These are phyloP conservation scores for Fusarium sp. DNA, from an alignment of 2,329 filamentous ascomycete genomes.

Conservation along the genomic window DNA sequence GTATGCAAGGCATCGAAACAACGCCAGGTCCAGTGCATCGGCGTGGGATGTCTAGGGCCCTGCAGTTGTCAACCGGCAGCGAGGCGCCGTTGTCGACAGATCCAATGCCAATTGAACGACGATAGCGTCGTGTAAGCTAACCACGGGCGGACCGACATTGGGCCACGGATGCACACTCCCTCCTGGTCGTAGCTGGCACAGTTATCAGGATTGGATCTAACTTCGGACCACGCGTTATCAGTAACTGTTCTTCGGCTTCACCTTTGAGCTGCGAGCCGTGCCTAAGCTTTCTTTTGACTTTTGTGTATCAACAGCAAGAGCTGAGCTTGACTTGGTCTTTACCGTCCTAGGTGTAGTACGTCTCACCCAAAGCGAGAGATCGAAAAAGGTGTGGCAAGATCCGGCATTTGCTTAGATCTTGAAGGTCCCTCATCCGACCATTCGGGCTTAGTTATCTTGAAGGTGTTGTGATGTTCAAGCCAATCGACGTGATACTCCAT, in stretches of 20 bases:
- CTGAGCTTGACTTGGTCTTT: constrained; percentile 19
- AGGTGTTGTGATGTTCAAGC: constrained; percentile 23
- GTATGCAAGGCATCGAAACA: constrained; percentile 21
- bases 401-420: constrained; percentile 35
- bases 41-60: constrained; percentile 1
- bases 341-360: constrained; percentile 22
- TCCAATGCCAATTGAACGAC: constrained; percentile 26
- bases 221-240: constrained; percentile 16
- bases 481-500: constrained; percentile 1
- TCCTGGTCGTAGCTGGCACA: constrained; percentile 8
- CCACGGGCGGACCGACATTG: constrained; percentile 10
- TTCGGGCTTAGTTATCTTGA: constrained; percentile 7
- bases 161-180: constrained; percentile 41
- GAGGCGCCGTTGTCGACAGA: constrained; percentile 17
- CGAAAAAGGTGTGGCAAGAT: constrained; percentile 38
- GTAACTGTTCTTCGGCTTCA: not conserved
- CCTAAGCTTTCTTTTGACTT: constrained; percentile 15
- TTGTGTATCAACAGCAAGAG: not conserved
- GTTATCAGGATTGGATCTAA: constrained; percentile 16
- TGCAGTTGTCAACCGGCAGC: constrained; percentile 20
- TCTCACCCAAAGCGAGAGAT: not conserved
- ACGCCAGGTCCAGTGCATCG: constrained; percentile 8
- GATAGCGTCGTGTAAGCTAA: constrained; percentile 14
- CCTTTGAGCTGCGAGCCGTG: constrained; percentile 6
- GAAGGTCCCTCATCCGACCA: constrained; percentile 8